Evolutionary conservation across 1,284 basidiomycete genomes (phyloP), one percentile per base, ranked within the genome.

Genomic region (Rhodotorula sp.): DNA sequence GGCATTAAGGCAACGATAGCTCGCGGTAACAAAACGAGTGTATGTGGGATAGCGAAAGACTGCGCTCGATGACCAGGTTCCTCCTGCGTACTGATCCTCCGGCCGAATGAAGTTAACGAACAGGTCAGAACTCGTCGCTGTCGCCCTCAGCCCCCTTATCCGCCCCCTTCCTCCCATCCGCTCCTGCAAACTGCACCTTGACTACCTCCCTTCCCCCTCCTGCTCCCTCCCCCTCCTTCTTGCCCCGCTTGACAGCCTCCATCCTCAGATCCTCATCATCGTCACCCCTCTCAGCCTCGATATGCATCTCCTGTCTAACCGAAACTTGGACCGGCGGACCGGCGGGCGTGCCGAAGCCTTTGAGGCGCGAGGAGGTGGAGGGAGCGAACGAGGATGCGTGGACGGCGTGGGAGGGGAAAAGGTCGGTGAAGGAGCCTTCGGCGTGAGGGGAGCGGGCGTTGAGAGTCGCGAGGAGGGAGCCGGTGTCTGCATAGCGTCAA

Each of bases 361-460:
- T 59, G 17, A 46, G 27, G 27, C 39, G 39, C 22, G 47, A 48
- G 47, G 20, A n/a, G 49, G 49, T 27, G 6, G 49, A 27, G 6
- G 11, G 49, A 22, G 47, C 10, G 47, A 22, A 22, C 20, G 47
- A 48, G 49, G 24, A 51, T n/a, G n/a, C 13, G 39, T 44, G 27
- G n/a, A 10, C n/a, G 24, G 49, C 9, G 29, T 29, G 46, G 15
- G 57, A 47, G 29, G 46, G 24, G 44, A 46, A 22, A 10, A 6
- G 30, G 29, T 46, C 57, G 29, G 46, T 46, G 46, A 59, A 46
- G 19, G 57, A 46, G 29, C 27, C 27, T 19, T 44, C 46, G 46
- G 27, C 53, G 53, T 54, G 51, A 8, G 61, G 29, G 46, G 32
- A 24, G 36, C 61, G 61, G 24, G 61, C 54, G 46, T 55, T 62